Conservation (phyloP, 495 filamentous ascomycete genomes). For the Penicillium lividum region DNA sequence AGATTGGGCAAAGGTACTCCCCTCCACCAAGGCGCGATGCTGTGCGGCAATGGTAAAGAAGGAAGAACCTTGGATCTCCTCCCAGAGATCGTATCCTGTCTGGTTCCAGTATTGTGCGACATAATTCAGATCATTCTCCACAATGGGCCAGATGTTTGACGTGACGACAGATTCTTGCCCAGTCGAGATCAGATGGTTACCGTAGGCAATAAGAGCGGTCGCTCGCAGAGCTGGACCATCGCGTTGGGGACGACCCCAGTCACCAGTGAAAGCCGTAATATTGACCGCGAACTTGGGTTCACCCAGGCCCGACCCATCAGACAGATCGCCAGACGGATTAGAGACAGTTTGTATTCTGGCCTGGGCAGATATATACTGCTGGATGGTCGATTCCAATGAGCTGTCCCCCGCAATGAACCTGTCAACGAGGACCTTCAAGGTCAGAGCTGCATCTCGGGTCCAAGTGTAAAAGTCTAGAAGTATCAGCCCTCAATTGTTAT, state of each 20-base stretch:
- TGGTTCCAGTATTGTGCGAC: constrained; percentile 70
- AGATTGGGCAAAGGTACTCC: constrained; percentile 54
- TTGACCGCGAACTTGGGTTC: constrained; percentile 65
- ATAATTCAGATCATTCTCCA: constrained; percentile 61
- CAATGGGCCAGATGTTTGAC: constrained; percentile 53
- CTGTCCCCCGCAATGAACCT: constrained; percentile 48
- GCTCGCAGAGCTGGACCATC: constrained; percentile 56
- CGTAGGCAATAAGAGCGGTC: constrained; percentile 41
- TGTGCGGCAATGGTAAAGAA: constrained; percentile 64
- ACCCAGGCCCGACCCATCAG: constrained; percentile 53
- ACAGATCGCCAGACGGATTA: constrained; percentile 47
- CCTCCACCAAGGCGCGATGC: constrained; percentile 61
- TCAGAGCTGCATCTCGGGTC: constrained; percentile 61
- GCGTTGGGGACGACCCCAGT: constrained; percentile 64
- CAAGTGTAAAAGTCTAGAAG: constrained; percentile 60
- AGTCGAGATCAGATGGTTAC: constrained; percentile 35
- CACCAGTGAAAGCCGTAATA: constrained; percentile 51
- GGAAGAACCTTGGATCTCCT: constrained; percentile 62
- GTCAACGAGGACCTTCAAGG: constrained; percentile 54
- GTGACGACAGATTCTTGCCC: constrained; percentile 42
- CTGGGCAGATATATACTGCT: constrained; percentile 58
- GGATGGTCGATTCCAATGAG: constrained; percentile 47
- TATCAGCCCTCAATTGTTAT: not conserved
- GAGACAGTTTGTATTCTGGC: constrained; percentile 50
- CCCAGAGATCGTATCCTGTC: constrained; percentile 63